A percentile compares a stretch with the other conserved stretches of the same genome.
These are phyloP conservation scores for Euphorbia schlechtendalii DNA, from an alignment of 441 rosid genomes.

Conservation along the genomic window DNA sequence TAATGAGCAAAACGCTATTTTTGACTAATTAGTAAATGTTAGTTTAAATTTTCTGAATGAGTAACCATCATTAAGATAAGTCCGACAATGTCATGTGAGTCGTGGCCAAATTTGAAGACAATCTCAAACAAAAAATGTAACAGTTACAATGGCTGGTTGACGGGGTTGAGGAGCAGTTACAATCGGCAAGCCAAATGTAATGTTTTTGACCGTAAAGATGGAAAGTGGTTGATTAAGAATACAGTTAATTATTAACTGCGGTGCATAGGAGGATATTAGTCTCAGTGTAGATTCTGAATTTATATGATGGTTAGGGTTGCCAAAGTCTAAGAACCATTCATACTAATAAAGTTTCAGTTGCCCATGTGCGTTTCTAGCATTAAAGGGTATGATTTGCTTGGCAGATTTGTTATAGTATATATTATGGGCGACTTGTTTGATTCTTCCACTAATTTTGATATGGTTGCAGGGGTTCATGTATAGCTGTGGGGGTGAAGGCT, in stretches of 20 bases:
- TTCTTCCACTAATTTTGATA: conserved; percentile 7
- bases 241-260: neutral
- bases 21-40: neutral
- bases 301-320: neutral
- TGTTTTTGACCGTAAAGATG: neutral
- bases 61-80: neutral
- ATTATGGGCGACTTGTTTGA: neutral
- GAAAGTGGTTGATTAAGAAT: neutral
- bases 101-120: neutral
- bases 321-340: neutral
- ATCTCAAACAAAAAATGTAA: neutral
- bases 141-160: neutral
- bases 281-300: neutral
- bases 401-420: neutral
- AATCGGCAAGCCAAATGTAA: neutral
- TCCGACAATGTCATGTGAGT: conserved; percentile 6
- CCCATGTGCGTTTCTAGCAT: neutral
- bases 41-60: neutral
- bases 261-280: neutral
- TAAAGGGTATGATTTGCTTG: neutral
- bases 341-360: neutral
- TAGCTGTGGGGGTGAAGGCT: conserved; percentile 20
- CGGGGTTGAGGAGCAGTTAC: neutral
- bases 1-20: conserved; percentile 1
- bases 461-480: conserved; percentile 33